Evolutionary conservation across 139 green algal genomes (phyloP).

Genomic region (Eudorina sp.): DNA sequence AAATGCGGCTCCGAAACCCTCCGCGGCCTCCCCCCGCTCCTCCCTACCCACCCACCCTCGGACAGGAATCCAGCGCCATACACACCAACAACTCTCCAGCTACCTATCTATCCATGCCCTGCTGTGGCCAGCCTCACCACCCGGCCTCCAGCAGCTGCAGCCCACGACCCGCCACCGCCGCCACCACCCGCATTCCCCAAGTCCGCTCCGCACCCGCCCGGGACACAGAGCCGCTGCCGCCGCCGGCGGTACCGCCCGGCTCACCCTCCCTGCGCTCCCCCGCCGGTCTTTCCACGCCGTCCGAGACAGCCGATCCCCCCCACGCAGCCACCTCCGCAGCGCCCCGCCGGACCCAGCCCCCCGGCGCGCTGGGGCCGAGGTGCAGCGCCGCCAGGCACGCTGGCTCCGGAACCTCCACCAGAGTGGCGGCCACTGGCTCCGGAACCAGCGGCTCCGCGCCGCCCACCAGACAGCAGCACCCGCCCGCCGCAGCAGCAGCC

Average conservation of each 20-base stretch:
- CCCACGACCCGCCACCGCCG: constrained; percentile 23
- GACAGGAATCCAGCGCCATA: too few relatives aligned
- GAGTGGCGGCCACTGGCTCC: neutral
- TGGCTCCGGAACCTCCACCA: constrained; percentile 27
- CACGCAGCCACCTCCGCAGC: neutral
- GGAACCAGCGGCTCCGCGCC: neutral
- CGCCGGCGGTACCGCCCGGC: too few relatives aligned
- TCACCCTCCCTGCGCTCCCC: neutral
- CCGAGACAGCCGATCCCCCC: neutral
- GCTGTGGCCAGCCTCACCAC: constrained; percentile 9
- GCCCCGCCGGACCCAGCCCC: neutral
- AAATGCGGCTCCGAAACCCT: too few relatives aligned
- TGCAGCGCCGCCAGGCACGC: constrained; percentile 15
- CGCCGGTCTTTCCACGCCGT: neutral
- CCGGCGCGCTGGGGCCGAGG: neutral
- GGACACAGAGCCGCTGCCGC: neutral
- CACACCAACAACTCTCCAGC: too few relatives aligned
- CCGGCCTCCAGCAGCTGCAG: constrained; percentile 16
- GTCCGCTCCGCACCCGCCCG: neutral
- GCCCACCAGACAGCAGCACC: neutral
- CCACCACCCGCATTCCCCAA: neutral
- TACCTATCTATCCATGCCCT: too few relatives aligned
- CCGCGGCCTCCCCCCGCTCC: too few relatives aligned
- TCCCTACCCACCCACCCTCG: too few relatives aligned
- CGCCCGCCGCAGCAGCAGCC: too few relatives aligned